Percentiles rank a stretch among this genome's conserved stretches.
These are phyloP conservation scores for Coemansia sp. DNA, from an alignment of 192 early-diverging fungal species.

Conservation along the genomic window DNA sequence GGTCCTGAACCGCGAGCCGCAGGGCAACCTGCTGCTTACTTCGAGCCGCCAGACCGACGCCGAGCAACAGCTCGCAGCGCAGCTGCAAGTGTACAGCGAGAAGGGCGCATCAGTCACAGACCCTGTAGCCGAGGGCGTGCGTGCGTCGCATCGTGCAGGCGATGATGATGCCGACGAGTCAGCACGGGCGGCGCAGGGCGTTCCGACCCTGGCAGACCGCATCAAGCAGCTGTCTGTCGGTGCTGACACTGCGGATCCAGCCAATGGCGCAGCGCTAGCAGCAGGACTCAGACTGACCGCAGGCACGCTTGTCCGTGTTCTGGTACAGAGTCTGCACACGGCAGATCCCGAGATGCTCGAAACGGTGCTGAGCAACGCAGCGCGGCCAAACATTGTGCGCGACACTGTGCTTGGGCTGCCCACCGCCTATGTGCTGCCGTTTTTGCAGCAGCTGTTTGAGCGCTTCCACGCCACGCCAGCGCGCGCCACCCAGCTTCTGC, in stretches of 20 bases:
- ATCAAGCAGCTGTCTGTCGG: conserved; percentile 39
- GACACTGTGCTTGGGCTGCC: conserved; percentile 43
- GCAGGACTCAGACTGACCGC: conserved; percentile 12
- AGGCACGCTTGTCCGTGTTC: conserved; percentile 48
- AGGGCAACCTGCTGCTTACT: conserved; percentile 18
- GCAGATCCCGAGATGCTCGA: conserved; percentile 34
- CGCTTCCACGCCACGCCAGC: conserved; percentile 34
- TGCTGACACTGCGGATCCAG: not conserved
- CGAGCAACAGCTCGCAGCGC: conserved; percentile 19
- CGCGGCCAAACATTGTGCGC: conserved; percentile 35
- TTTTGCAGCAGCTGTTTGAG: conserved; percentile 51
- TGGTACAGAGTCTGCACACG: conserved; percentile 52
- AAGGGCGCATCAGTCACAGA: conserved; percentile 12
- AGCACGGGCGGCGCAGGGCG: not conserved
- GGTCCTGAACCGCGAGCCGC: conserved; percentile 22
- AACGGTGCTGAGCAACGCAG: conserved; percentile 34
- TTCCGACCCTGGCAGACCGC: conserved; percentile 44
- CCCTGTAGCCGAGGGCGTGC: conserved; percentile 14
- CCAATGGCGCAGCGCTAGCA: not conserved
- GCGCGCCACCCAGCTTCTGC: conserved; percentile 33
- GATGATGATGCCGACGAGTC: not conserved
- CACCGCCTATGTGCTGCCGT: conserved; percentile 34
- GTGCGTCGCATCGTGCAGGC: conserved; percentile 17
- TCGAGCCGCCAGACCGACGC: conserved; percentile 5
- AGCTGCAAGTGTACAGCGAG: conserved; percentile 34